Evolutionary conservation across 768 basidiomycete genomes (phyloP).

Genomic region (Imleria badia): DNA sequence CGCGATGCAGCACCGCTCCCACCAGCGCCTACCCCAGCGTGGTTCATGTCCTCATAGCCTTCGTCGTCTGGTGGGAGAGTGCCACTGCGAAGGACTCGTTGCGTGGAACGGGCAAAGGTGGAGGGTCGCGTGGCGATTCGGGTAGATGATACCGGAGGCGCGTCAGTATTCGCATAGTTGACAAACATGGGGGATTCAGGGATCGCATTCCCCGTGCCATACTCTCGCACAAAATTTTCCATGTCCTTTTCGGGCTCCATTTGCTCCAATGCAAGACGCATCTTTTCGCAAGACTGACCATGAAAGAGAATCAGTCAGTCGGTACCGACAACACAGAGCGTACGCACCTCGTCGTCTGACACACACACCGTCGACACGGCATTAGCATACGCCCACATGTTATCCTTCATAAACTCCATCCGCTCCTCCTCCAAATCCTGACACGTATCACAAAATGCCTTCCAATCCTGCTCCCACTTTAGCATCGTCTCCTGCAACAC

Average conservation of each 20-base stretch:
- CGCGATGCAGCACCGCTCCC: slow-evolving; percentile 39
- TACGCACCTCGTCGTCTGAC: slow-evolving; percentile 85
- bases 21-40: slow-evolving; percentile 71
- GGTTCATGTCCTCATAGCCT: slow-evolving; percentile 47
- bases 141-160: slow-evolving; percentile 60
- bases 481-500: slow-evolving; percentile 75
- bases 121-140: slow-evolving; percentile 58
- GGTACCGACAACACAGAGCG: background rate
- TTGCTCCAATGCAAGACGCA: slow-evolving; percentile 83
- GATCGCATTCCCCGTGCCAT: slow-evolving; percentile 85
- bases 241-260: slow-evolving; percentile 88
- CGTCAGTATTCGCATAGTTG: slow-evolving; percentile 71
- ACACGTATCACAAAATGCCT: slow-evolving; percentile 87
- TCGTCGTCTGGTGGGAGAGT: slow-evolving; percentile 43
- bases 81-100: slow-evolving; percentile 30
- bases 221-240: slow-evolving; percentile 84
- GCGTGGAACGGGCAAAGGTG: slow-evolving; percentile 46
- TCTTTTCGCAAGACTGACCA: slow-evolving; percentile 83
- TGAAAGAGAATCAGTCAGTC: background rate
- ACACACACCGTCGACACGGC: slow-evolving; percentile 96
- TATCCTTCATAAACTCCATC: slow-evolving; percentile 93
- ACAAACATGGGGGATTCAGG: slow-evolving; percentile 87
- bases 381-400: slow-evolving; percentile 95
- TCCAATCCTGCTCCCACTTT: slow-evolving; percentile 96
- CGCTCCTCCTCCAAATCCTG: slow-evolving; percentile 96